Evolutionary conservation across 352 stramenopile genomes (phyloP).

Genomic region (Phytophthora cactorum): DNA sequence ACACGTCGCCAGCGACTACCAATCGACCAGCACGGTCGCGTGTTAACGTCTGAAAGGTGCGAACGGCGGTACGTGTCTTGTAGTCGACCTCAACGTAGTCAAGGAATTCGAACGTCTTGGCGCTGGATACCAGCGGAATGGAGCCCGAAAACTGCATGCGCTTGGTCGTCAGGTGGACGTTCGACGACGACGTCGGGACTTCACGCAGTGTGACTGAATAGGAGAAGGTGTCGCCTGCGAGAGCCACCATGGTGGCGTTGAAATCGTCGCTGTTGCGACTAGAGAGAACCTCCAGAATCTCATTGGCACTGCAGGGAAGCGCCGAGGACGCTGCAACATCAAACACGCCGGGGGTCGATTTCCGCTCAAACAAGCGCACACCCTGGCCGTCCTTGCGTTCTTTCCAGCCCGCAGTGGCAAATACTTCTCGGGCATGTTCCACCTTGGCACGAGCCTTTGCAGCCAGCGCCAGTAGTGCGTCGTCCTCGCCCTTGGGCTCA

Average conservation of each 20-base stretch:
- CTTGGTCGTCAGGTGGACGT: constrained; percentile 38
- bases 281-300: constrained; percentile 41
- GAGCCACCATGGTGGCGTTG: constrained; percentile 46
- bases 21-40: constrained; percentile 32
- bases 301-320: constrained; percentile 37
- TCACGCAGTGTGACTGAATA: constrained; percentile 43
- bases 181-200: constrained; percentile 19
- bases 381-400: constrained; percentile 38
- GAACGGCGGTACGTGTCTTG: constrained; percentile 30
- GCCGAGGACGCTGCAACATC: constrained; percentile 27
- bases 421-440: constrained; percentile 18
- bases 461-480: constrained; percentile 30
- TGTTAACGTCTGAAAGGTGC: constrained; percentile 32
- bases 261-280: constrained; percentile 45
- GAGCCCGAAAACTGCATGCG: constrained; percentile 34
- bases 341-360: constrained; percentile 17
- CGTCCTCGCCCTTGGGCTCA: constrained; percentile 30
- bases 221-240: constrained; percentile 40
- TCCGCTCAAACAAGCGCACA: constrained; percentile 41
- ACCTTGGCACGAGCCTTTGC: constrained; percentile 20
- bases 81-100: constrained; percentile 40
- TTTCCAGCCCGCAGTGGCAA: constrained; percentile 31
- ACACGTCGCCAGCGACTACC: constrained; percentile 29
- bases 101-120: constrained; percentile 41
- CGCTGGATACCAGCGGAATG: constrained; percentile 37